A percentile compares a stretch with the other conserved stretches of the same genome.
Evolutionary conservation across 2,329 filamentous ascomycete genomes (phyloP).

Genomic region (Trichoderma guizhouense): DNA sequence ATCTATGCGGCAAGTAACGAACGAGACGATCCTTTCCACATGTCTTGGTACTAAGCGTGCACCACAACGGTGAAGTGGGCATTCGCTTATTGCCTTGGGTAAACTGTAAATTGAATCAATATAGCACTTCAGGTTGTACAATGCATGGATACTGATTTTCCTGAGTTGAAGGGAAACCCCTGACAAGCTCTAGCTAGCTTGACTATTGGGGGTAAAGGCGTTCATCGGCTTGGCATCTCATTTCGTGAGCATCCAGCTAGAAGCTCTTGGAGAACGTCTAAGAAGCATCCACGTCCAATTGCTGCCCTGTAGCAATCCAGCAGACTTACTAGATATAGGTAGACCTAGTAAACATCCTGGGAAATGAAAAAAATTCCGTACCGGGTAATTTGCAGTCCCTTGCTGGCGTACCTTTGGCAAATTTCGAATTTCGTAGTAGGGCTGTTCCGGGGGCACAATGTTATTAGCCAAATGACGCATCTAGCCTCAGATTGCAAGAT

Average conservation of each 20-base stretch:
- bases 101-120: background rate
- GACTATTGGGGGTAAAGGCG: background rate
- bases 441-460: background rate
- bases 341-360: background rate
- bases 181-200: background rate
- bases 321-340: background rate
- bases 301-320: background rate
- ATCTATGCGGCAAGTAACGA: background rate
- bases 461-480: background rate
- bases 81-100: background rate
- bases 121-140: background rate
- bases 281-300: background rate
- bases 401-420: background rate
- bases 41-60: background rate
- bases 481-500: background rate
- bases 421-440: background rate
- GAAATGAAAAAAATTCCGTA: background rate
- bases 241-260: background rate
- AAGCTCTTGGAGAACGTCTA: background rate
- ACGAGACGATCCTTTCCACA: background rate
- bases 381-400: background rate
- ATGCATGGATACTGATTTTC: background rate
- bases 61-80: background rate
- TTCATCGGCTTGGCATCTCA: background rate
- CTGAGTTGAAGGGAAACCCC: background rate